Evolutionary conservation across 2,329 filamentous ascomycete species (phyloP), one percentile per base, ranked within the genome.

Genomic region (Teratosphaeria nubilosa): DNA sequence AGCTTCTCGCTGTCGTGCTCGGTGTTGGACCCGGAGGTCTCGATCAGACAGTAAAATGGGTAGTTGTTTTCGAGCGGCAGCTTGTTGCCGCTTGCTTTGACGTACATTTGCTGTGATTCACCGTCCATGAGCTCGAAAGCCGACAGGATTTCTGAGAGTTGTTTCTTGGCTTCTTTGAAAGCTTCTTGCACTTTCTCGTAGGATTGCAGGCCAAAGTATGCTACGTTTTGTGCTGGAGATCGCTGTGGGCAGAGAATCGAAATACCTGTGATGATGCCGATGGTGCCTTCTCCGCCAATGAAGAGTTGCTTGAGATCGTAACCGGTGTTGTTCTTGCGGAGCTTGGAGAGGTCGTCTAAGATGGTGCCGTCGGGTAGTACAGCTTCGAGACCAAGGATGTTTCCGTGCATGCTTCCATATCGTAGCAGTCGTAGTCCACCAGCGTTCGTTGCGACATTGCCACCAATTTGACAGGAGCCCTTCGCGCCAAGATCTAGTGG

Each of bases 281-380:
- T 87, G 5, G 94, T 97, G 25, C 94, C 94, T 74, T 99, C 94
- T 32, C 86, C 89, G 52, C 94, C 94, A 68, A 99, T 95, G 73
- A 99, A 96, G 37, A 96, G 82, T 75, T 96, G 92, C 78, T 96
- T 96, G 58, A 96, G 75, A 72, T 99, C 95, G 75, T 97, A 99
- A 30, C 94, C 94, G 1, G 94, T 99, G 77, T 99, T 99, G 80
- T 99, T 97, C 80, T 99, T 99, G 65, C 94, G 85, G 59, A 99
- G 79, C 60, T 83, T 91, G 65, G 84, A 87, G 32, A 99, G 84
- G 67, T 96, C 91, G 67, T 97, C 86, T 52, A 99, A 81, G 65
- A 99, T 82, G 6, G 91, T 96, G 56, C 94, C 94, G 70, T 99
- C 90, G 0, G 94, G 90, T 48, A 99, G 79, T 9, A 99, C 95